Percentiles rank a stretch among this genome's conserved stretches.
These are phyloP conservation scores for Schizophyllum amplum DNA, from an alignment of 1,284 basidiomycete genomes.

Conservation along the genomic window DNA sequence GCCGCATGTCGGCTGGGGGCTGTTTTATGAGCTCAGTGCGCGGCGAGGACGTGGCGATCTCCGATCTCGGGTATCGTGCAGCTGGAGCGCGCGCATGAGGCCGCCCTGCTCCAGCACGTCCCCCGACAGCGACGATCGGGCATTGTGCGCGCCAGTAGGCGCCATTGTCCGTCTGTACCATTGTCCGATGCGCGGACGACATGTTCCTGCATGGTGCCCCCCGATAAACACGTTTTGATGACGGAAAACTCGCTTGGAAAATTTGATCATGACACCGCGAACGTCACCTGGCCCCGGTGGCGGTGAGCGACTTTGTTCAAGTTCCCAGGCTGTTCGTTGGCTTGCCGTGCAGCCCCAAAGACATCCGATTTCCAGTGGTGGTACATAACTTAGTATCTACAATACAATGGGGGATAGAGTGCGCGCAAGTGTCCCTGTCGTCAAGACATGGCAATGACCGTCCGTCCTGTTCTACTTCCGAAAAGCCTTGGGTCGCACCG, in stretches of 20 bases:
- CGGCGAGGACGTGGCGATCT: neutral
- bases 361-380: neutral
- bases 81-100: neutral
- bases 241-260: neutral
- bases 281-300: neutral
- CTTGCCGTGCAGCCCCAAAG: no score
- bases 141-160: neutral
- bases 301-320: no score
- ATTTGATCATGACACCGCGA: neutral
- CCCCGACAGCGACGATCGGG: neutral
- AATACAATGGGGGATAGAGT: neutral
- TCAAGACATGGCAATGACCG: neutral
- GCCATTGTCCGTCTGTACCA: neutral
- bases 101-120: no score
- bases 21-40: neutral
- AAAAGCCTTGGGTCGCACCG: neutral
- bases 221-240: neutral
- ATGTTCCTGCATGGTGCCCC: neutral
- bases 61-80: neutral
- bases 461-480: neutral
- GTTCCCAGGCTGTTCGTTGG: no score
- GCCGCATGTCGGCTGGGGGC: neutral
- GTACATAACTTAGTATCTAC: neutral
- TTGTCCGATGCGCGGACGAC: neutral
- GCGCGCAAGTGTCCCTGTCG: neutral